Evolutionary conservation across 768 basidiomycete genomes (phyloP), one percentile per base, ranked within the genome.

Genomic region (Collybia nuda): DNA sequence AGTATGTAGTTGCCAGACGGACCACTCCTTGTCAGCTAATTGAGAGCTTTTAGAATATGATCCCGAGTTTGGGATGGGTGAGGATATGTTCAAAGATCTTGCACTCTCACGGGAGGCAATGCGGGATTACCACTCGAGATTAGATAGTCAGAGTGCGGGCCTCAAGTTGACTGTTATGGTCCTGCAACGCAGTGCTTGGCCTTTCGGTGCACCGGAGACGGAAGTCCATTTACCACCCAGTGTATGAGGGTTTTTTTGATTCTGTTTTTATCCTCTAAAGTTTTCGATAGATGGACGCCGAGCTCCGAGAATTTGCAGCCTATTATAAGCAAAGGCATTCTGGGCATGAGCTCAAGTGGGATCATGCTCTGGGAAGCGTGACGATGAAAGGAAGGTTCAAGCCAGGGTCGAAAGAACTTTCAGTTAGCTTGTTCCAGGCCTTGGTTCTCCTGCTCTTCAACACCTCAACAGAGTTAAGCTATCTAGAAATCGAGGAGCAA

Each of bases 71-170:
- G 90, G 88, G 6, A 89, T 88, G 72, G 93, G 93, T 44, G 91
- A 93, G 59, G 84, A 92, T 36, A 96, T 98, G 96, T 96, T 98
- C 73, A 93, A 85, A 53, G 94, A 96, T 61, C 72, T 96, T 2
- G 80, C 82, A 0, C 71, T 92, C 15, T 95, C 92, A 1, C 68
- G 82, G 45, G 92, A 95, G 50, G 63, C 82, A 18, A 81, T 92
- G 77, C 63, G 66, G 0, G 86, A 87, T 53, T 90, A 84, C 67
- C 78, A 84, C 50, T 60, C 69, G 22, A 76, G 79, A 57, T 57
- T 78, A 29, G 42, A 64, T 8, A 56, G 67, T 47, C 64, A 68
- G 22, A 74, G 64, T 50, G 51, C 69, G 0, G 74, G 72, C 5
- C 72, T 70, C 50, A 84, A 78, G 54, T 69, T 94, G 29, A 79